These are phyloP conservation scores for Exutisphaerella laricina DNA, from an alignment of 2,329 filamentous ascomycete genomes.

Conservation along the genomic window DNA sequence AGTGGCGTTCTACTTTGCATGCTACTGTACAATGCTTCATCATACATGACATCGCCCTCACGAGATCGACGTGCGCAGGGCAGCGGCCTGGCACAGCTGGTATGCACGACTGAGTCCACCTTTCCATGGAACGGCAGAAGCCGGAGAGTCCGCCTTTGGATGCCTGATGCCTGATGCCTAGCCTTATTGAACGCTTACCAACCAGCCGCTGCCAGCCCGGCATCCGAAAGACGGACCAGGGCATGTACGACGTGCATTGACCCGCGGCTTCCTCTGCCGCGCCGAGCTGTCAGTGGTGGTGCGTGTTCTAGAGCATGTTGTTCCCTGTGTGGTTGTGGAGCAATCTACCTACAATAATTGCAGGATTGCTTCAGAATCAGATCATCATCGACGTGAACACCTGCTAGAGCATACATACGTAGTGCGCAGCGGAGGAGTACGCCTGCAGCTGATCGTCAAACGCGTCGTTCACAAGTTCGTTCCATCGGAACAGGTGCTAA, in stretches of 20 bases:
- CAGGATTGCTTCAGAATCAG: slow-evolving; percentile 7
- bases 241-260: slow-evolving; percentile 11
- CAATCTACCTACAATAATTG: no score
- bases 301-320: slow-evolving; percentile 11
- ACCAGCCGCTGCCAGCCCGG: slow-evolving; percentile 11
- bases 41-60: no score
- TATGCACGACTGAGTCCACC: neutral
- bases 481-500: slow-evolving; percentile 9
- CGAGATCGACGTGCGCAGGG: no score
- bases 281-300: slow-evolving; percentile 14
- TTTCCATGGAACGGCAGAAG: slow-evolving; percentile 13
- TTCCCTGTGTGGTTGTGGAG: slow-evolving; percentile 17
- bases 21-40: slow-evolving; percentile 9
- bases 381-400: slow-evolving; percentile 1
- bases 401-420: neutral
- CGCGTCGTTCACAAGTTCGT: no score
- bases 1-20: slow-evolving; percentile 19
- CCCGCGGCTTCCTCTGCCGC: slow-evolving; percentile 6
- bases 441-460: no score
- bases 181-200: slow-evolving; percentile 4
- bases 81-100: neutral
- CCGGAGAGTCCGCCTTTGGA: slow-evolving; percentile 7
- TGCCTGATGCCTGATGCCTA: slow-evolving; percentile 14
- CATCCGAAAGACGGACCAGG: slow-evolving; percentile 11
- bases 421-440: neutral